A percentile compares a stretch with the other conserved stretches of the same genome.
phyloP scores from a whole-genome alignment of 192 early-diverging fungal genomes.

The Entomortierella chlamydospora region DNA sequence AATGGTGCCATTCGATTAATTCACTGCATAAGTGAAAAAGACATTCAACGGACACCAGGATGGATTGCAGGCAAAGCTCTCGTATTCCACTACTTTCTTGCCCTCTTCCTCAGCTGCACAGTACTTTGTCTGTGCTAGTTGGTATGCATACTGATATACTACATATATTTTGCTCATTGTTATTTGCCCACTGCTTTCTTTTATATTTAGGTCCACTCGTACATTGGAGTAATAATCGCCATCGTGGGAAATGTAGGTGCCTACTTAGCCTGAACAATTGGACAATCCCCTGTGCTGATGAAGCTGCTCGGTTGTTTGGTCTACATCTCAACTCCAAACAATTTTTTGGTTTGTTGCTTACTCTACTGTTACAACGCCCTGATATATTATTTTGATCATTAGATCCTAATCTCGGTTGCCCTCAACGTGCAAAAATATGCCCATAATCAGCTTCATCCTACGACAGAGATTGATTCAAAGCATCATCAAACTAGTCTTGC shows the following conservation, averaged over 20 bases:
- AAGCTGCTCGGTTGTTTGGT: too few species aligned
- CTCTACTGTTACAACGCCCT: neutral
- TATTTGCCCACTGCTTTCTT: neutral
- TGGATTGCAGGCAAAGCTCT: too few species aligned
- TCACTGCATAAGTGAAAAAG: neutral
- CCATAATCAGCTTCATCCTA: conserved; percentile 55
- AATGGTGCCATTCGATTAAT: neutral
- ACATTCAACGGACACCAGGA: too few species aligned
- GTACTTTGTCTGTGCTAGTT: too few species aligned
- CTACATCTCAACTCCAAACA: neutral
- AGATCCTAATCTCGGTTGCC: conserved; percentile 76
- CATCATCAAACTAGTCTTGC: conserved; percentile 4
- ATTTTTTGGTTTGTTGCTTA: neutral
- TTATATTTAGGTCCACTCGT: conserved; percentile 57
- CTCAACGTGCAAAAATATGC: conserved; percentile 81
- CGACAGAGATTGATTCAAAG: conserved; percentile 10
- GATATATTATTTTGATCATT: conserved; percentile 2
- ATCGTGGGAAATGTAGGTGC: conserved; percentile 69
- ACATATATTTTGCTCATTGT: too few species aligned
- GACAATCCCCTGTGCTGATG: too few species aligned
- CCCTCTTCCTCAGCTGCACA: too few species aligned
- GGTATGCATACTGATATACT: neutral
- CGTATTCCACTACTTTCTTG: too few species aligned
- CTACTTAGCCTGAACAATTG: neutral
- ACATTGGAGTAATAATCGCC: conserved; percentile 73